Base-by-base conservation (phyloP, 1,139 yeast genomes). In the Pichia sp. region DNA sequence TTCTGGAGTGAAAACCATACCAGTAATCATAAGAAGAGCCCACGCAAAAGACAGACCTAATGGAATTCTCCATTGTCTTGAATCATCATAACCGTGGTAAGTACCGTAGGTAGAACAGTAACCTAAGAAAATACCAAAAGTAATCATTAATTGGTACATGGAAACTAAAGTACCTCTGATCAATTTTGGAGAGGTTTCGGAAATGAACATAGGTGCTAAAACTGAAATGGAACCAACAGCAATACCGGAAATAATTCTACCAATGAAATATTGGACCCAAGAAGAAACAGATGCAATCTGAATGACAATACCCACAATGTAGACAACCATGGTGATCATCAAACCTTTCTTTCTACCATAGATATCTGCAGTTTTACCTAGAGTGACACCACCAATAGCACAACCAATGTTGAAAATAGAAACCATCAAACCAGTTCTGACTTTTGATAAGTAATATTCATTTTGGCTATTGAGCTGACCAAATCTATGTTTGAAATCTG, bases 401-500 rank as follows among this genome's bases (percentile, higher is more conserved):
- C 85, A 78, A 66, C 86, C 86, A 48, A 79, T 75, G 53, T 81
- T 78, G 62, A 78, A 77, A 51, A 79, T 78, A 30, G 84, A 71
- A 45, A 79, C 81, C 52, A 79, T 71, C 54, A 79, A 68, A 53
- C 85, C 82, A 35, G 67, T 67, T 66, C 82, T 77, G 20, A 69
- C 70, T 28, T 79, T 71, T 17, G 77, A 67, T 44, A 77, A 61
- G 52, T 68, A 67, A 37, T 52, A 51, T 8, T 48, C 55, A 40
- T 73, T 71, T 5, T 56, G 52, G n/a, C 49, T 36, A 39, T 47
- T 47, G 1, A 46, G 18, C 26, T 59, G 59, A 48, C 78, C 78
- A 51, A 80, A 83, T 50, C 74, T 67, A 31, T 60, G 55, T 40
- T 62, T 65, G 58, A 79, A 86, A 52, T 77, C 78, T 4, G 73